Conservation (phyloP, 495 filamentous ascomycete genomes). For the Penicillium ucsense region DNA sequence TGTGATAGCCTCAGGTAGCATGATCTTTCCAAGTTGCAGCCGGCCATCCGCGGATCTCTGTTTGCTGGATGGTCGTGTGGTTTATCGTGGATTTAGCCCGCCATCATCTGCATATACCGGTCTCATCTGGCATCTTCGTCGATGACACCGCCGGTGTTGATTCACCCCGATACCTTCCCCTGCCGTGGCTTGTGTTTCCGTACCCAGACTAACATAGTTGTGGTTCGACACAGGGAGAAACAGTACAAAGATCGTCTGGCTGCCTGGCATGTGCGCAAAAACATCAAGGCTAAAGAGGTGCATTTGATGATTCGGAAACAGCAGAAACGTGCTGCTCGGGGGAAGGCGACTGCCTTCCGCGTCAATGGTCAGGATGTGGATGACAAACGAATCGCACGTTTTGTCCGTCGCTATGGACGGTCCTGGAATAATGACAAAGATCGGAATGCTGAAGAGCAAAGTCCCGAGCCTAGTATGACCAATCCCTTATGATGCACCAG, state of each 20-base stretch:
- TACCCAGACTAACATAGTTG: not conserved
- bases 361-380: slow-evolving; percentile 30
- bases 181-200: not conserved
- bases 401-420: slow-evolving; percentile 26
- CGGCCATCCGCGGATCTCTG: too few species aligned
- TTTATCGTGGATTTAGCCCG: too few species aligned
- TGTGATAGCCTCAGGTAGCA: too few species aligned
- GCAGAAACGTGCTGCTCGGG: slow-evolving; percentile 31
- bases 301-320: slow-evolving; percentile 36
- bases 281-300: slow-evolving; percentile 36
- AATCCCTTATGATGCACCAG: not conserved
- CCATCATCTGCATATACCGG: not conserved
- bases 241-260: slow-evolving; percentile 39
- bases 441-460: slow-evolving; percentile 13
- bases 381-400: slow-evolving; percentile 29
- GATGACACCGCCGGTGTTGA: too few species aligned
- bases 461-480: slow-evolving; percentile 28
- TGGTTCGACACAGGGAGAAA: slow-evolving; percentile 26
- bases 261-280: slow-evolving; percentile 35
- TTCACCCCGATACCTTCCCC: not conserved
- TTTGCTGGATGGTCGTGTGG: too few species aligned
- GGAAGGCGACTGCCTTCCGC: slow-evolving; percentile 35
- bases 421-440: slow-evolving; percentile 16
- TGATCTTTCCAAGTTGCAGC: too few species aligned
- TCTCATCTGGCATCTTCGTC: too few species aligned